Evolutionary conservation across 2,329 filamentous ascomycete genomes (phyloP).

Genomic region (Parascedosporium putredinis): DNA sequence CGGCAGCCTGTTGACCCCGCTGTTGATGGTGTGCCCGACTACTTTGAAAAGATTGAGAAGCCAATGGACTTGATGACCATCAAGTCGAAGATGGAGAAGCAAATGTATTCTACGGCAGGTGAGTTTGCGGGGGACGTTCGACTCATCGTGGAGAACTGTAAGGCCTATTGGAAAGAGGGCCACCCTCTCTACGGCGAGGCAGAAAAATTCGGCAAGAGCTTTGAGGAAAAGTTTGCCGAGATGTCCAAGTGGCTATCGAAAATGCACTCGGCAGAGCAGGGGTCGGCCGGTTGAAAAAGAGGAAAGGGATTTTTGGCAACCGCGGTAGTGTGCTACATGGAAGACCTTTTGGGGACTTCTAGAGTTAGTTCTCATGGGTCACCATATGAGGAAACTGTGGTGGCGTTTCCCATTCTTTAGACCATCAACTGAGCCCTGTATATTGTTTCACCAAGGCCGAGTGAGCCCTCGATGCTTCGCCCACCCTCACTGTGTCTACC

Average conservation of each 20-base stretch:
- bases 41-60: slow-evolving; percentile 47
- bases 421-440: too few relatives aligned
- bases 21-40: slow-evolving; percentile 49
- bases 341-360: too few relatives aligned
- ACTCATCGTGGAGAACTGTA: slow-evolving; percentile 54
- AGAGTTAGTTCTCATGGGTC: too few relatives aligned
- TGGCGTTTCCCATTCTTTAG: too few relatives aligned
- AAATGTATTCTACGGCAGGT: slow-evolving; percentile 38
- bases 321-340: too few relatives aligned
- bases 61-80: slow-evolving; percentile 54
- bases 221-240: slow-evolving; percentile 47
- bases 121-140: slow-evolving; percentile 48
- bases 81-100: slow-evolving; percentile 47
- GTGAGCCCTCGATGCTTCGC: too few relatives aligned
- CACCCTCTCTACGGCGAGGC: slow-evolving; percentile 45
- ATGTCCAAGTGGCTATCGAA: slow-evolving; percentile 52
- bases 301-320: too few relatives aligned
- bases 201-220: slow-evolving; percentile 45
- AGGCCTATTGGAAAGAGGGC: slow-evolving; percentile 48
- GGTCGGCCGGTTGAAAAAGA: background rate
- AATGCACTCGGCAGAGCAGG: slow-evolving; percentile 21
- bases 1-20: slow-evolving; percentile 47
- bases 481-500: too few relatives aligned
- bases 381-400: too few relatives aligned
- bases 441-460: too few relatives aligned